A percentile compares a stretch with the other conserved stretches of the same genome.
Conservation (phyloP, 441 rosid species). For the Omphalea diandra region DNA sequence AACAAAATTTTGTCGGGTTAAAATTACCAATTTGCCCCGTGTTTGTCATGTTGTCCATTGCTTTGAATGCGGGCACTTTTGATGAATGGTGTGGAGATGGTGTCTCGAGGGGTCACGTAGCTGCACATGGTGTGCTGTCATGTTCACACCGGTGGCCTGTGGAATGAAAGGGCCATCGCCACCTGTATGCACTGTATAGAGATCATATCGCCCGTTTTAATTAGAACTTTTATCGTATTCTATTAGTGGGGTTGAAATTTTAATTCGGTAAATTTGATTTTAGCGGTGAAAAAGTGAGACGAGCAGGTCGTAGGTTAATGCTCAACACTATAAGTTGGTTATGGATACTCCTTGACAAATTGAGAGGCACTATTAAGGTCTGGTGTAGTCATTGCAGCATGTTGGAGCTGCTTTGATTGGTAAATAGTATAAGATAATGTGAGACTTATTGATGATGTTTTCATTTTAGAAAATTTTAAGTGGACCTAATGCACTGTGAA, state of each 20-base stretch:
- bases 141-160: too few species aligned
- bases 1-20: conserved; percentile 33
- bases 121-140: conserved; percentile 13
- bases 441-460: too few species aligned
- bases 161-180: too few species aligned
- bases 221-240: not conserved
- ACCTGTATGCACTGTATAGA: too few species aligned
- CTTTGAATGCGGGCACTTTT: conserved; percentile 7
- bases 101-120: conserved; percentile 11
- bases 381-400: not conserved
- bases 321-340: not conserved
- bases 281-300: not conserved
- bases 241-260: not conserved
- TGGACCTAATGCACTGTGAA: not conserved
- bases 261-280: not conserved
- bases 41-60: not conserved
- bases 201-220: too few species aligned
- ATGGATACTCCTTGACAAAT: not conserved
- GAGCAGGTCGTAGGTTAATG: not conserved
- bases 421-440: not conserved
- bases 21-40: conserved; percentile 30
- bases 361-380: not conserved
- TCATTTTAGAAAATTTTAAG: not conserved
- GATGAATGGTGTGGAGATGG: not conserved
- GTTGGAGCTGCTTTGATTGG: not conserved